Conservation (phyloP, 2,329 filamentous ascomycete genomes). For the Elsinoe ampelina region DNA sequence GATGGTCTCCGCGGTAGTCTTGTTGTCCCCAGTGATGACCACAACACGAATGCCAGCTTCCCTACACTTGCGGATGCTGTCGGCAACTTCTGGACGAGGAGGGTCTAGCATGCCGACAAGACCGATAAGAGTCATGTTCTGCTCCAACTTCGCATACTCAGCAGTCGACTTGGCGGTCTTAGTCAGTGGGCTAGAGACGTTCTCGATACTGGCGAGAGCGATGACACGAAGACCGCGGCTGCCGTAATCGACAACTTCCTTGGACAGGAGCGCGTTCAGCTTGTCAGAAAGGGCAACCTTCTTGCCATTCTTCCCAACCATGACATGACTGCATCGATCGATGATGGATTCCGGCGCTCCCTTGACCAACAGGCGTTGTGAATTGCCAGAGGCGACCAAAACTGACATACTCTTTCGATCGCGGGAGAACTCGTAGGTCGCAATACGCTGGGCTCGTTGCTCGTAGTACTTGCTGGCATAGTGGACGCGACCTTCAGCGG, state of each 20-base stretch:
- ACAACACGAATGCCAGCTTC: conserved; percentile 92
- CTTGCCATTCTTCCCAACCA: conserved; percentile 71
- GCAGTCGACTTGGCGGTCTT: conserved; percentile 65
- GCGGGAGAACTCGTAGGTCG: conserved; percentile 93
- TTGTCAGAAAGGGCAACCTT: conserved; percentile 62
- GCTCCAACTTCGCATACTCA: conserved; percentile 80
- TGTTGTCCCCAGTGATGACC: conserved; percentile 97
- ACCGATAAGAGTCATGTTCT: conserved; percentile 87
- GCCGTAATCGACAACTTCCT: conserved; percentile 81
- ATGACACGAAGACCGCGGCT: conserved; percentile 91
- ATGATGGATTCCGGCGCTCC: conserved; percentile 91
- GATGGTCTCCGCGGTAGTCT: conserved; percentile 93
- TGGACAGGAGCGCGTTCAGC: conserved; percentile 59
- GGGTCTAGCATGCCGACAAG: conserved; percentile 96
- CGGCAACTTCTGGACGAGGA: conserved; percentile 80
- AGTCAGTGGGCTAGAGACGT: conserved; percentile 60
- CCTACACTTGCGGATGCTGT: conserved; percentile 79
- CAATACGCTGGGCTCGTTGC: conserved; percentile 60
- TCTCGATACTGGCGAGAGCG: conserved; percentile 75
- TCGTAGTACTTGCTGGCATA: conserved; percentile 80
- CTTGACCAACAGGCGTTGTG: conserved; percentile 84
- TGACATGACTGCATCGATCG: conserved; percentile 75
- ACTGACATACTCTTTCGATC: conserved; percentile 99
- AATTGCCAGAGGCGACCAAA: conserved; percentile 59
- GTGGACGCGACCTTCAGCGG: conserved; percentile 58